Conservation (phyloP, 805 yeast genomes). For the Metschnikowia henanensis region DNA sequence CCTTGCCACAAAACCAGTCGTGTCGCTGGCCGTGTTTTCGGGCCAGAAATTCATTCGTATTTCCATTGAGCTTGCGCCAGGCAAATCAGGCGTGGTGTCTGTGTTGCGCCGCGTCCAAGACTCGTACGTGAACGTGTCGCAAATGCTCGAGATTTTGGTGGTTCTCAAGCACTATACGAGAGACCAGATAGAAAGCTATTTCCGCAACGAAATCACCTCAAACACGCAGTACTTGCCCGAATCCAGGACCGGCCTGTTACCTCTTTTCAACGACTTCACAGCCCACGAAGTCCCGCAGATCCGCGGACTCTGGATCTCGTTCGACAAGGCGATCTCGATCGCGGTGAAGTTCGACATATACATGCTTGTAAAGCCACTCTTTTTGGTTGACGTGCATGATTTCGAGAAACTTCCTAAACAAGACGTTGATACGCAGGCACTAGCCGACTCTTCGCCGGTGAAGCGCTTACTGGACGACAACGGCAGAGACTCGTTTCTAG, state of each 20-base stretch:
- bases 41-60: slow-evolving; percentile 41
- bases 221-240: slow-evolving; percentile 32
- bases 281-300: slow-evolving; percentile 27
- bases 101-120: slow-evolving; percentile 44
- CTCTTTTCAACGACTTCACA: slow-evolving; percentile 28
- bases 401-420: slow-evolving; percentile 35
- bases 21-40: slow-evolving; percentile 29
- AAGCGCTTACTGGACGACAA: background rate
- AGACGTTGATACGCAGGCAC: background rate
- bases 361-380: slow-evolving; percentile 35
- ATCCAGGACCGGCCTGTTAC: slow-evolving; percentile 18
- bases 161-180: slow-evolving; percentile 26
- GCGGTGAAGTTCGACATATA: slow-evolving; percentile 41
- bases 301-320: slow-evolving; percentile 44
- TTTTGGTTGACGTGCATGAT: slow-evolving; percentile 46
- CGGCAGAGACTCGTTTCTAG: slow-evolving; percentile 26
- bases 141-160: slow-evolving; percentile 35
- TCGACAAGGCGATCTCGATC: slow-evolving; percentile 42
- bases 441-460: slow-evolving; percentile 2
- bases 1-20: slow-evolving; percentile 8
- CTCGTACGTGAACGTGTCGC: slow-evolving; percentile 40
- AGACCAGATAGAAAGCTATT: slow-evolving; percentile 29
- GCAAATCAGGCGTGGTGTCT: background rate
- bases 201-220: slow-evolving; percentile 33
- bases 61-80: slow-evolving; percentile 14